Evolutionary conservation across 2,329 filamentous ascomycete genomes (phyloP), one percentile per base, ranked within the genome.

Genomic region (Ophiobolus disseminans): DNA sequence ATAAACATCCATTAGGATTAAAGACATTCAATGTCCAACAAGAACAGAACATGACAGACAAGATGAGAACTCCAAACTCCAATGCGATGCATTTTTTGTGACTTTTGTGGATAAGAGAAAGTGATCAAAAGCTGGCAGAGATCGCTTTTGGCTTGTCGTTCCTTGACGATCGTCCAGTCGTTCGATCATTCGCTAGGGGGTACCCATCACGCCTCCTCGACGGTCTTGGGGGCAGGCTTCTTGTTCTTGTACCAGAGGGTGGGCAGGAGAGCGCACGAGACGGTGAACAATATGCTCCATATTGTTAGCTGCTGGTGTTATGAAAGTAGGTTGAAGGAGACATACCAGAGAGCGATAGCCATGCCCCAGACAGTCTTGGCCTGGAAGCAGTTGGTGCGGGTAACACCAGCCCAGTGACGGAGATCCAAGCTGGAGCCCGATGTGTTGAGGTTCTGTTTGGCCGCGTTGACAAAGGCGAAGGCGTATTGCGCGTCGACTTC

Each of bases 291-390:
- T 42, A 80, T 74, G 57, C 75, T 76, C 19, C 50, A 23, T 5
- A 1, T 1, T 9, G 23, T 66, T 55, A 69, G 57, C 30, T 36
- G 37, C 8, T 3, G 9, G 17, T 9, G 3, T 19, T 4, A 10
- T 17, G 9, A 11, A 0, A 11, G 20, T n/a, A 5, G 21, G 0
- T 1, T n/a, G 11, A n/a, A 11, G 10, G 3, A 5, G 25, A 78
- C 80, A 67, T 68, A 85, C 82, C 82, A 91, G 40, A 95, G 81
- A 4, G 86, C 86, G 72, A 96, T 92, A 70, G 85, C 84, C 51
- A 96, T 75, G 1, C 91, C 91, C 92, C 91, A 96, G 58, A 94
- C 84, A 13, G 88, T 84, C 80, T 96, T 95, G 72, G 91, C 86
- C 78, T 94, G 86, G 65, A 86, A 85, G 77, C 92, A 97, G 45